Percentiles rank a stretch among this genome's conserved stretches.
These are phyloP conservation scores for Cadophora gregata DNA, from an alignment of 2,329 filamentous ascomycete genomes.

Conservation along the genomic window DNA sequence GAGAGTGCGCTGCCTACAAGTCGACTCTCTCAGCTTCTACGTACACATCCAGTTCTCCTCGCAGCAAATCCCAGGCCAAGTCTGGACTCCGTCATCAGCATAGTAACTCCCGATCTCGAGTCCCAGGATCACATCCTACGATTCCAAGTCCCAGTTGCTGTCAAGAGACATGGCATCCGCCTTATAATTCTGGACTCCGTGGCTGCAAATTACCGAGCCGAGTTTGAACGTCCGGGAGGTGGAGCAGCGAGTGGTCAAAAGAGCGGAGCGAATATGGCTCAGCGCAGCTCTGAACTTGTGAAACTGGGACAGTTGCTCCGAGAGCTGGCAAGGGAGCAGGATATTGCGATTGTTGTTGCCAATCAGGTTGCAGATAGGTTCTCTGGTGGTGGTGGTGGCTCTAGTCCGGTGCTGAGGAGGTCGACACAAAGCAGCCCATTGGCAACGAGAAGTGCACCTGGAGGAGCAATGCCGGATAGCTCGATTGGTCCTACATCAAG, in stretches of 20 bases:
- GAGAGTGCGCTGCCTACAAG: conserved; percentile 84
- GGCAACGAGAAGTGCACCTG: conserved; percentile 24
- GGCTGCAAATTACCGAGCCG: conserved; percentile 92
- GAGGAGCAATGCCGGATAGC: conserved; percentile 35
- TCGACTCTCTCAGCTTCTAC: conserved; percentile 80
- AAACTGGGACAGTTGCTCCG: conserved; percentile 78
- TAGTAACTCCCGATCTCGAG: conserved; percentile 87
- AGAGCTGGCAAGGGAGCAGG: conserved; percentile 73
- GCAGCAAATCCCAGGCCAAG: conserved; percentile 58
- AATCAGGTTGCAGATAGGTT: conserved; percentile 97
- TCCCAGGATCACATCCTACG: conserved; percentile 93
- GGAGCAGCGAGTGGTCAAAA: conserved; percentile 47
- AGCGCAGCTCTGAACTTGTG: conserved; percentile 77
- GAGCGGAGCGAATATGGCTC: conserved; percentile 67
- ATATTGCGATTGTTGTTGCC: conserved; percentile 85
- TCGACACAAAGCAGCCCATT: conserved; percentile 39
- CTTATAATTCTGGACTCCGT: conserved; percentile 90
- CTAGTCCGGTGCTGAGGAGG: conserved; percentile 28
- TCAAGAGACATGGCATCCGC: conserved; percentile 76
- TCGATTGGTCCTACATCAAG: conserved; percentile 38
- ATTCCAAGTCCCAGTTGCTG: conserved; percentile 88
- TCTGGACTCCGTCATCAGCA: conserved; percentile 78
- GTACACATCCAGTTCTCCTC: conserved; percentile 65
- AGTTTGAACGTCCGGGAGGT: conserved; percentile 70
- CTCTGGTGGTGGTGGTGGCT: conserved; percentile 29